Conservation (phyloP, 768 basidiomycete genomes). For the Chalciporus piperatus region DNA sequence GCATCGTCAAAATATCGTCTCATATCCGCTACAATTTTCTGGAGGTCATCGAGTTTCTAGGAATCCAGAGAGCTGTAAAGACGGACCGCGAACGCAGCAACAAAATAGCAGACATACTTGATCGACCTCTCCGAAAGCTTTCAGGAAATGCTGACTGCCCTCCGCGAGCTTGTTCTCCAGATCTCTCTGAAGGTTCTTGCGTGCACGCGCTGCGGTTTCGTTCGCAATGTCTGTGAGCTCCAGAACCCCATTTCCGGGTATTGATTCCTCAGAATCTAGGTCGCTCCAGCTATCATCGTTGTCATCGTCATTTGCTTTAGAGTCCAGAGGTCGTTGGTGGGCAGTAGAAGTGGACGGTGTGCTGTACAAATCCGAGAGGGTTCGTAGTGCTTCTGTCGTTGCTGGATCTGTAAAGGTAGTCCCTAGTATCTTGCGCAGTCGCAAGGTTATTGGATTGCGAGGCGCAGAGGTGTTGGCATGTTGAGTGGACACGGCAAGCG, state of each 20-base stretch:
- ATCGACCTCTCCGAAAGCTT: slow-evolving; percentile 86
- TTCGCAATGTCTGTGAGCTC: slow-evolving; percentile 39
- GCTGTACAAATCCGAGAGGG: slow-evolving; percentile 78
- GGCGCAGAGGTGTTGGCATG: slow-evolving; percentile 9
- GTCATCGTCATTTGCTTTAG: slow-evolving; percentile 33
- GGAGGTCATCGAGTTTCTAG: slow-evolving; percentile 82
- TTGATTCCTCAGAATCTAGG: slow-evolving; percentile 10
- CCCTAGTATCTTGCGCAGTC: slow-evolving; percentile 88
- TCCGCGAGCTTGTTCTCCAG: slow-evolving; percentile 80
- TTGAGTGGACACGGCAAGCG: slow-evolving; percentile 8
- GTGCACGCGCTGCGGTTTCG: slow-evolving; percentile 68
- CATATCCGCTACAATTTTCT: slow-evolving; percentile 79
- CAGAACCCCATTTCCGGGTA: slow-evolving; percentile 10
- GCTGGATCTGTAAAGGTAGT: slow-evolving; percentile 76
- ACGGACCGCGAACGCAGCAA: not conserved
- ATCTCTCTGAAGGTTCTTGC: slow-evolving; percentile 79
- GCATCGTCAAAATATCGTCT: slow-evolving; percentile 79
- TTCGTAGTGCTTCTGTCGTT: slow-evolving; percentile 77
- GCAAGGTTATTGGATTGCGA: slow-evolving; percentile 76
- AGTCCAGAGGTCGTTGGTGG: not conserved
- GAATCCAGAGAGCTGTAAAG: not conserved
- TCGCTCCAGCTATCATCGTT: slow-evolving; percentile 32
- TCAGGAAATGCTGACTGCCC: slow-evolving; percentile 79
- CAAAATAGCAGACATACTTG: slow-evolving; percentile 52
- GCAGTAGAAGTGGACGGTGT: slow-evolving; percentile 20